A percentile compares a stretch with the other conserved stretches of the same genome.
These are phyloP conservation scores for Guyanaporus albipodus DNA, from an alignment of 768 basidiomycete genomes.

Conservation along the genomic window DNA sequence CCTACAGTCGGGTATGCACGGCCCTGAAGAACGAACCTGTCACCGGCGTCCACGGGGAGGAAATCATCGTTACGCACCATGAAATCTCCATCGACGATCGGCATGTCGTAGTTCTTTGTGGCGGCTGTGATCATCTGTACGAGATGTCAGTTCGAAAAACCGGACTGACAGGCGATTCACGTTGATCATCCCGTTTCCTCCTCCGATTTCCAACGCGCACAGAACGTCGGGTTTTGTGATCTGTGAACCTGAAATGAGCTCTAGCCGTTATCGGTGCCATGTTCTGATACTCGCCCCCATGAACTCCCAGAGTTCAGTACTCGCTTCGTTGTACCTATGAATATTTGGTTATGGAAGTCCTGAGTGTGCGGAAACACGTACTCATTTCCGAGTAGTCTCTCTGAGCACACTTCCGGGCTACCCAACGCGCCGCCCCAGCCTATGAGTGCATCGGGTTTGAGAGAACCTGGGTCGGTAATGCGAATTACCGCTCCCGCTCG, in stretches of 20 bases:
- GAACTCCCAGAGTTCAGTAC: constrained; percentile 26
- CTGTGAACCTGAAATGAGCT: constrained; percentile 13
- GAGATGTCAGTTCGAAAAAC: constrained; percentile 10
- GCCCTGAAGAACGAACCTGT: constrained; percentile 25
- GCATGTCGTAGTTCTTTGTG: constrained; percentile 35
- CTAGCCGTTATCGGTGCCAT: not conserved
- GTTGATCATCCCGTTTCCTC: constrained; percentile 43
- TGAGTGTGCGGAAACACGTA: constrained; percentile 8
- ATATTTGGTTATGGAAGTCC: not conserved
- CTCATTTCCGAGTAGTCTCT: constrained; percentile 38
- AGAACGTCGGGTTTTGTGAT: constrained; percentile 35
- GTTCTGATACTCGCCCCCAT: constrained; percentile 20
- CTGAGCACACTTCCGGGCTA: constrained; percentile 37
- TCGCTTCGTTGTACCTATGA: constrained; percentile 33
- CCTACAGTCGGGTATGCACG: constrained; percentile 33
- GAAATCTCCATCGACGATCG: constrained; percentile 42
- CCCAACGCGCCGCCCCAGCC: constrained; percentile 43
- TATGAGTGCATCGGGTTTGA: constrained; percentile 41
- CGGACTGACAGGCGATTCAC: constrained; percentile 19
- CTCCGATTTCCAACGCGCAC: constrained; percentile 39
- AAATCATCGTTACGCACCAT: constrained; percentile 30
- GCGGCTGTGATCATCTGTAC: constrained; percentile 35
- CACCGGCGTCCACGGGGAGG: not conserved
- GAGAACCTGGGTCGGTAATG: constrained; percentile 42
- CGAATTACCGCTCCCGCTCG: constrained; percentile 44